Evolutionary conservation across 2,329 filamentous ascomycete genomes (phyloP), one percentile per base, ranked within the genome.

Genomic region (Claviceps arundinis): DNA sequence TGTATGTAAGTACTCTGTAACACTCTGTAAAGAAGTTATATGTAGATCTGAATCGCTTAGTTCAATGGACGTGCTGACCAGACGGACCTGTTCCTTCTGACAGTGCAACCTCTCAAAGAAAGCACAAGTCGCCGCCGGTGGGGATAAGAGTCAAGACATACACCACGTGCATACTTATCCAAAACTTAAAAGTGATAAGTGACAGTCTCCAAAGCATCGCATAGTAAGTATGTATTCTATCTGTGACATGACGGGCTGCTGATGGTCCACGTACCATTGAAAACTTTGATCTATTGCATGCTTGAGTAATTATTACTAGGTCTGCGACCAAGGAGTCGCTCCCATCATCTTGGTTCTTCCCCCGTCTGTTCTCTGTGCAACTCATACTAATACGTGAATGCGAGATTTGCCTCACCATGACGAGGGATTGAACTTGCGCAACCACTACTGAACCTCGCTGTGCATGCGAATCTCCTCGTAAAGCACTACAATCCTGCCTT

Each of bases 341-440:
- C 37, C 47, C 38, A n/a, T 34, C 30, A 34, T 34, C 30, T 47
- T n/a, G 19, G 3, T 11, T 47, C 30, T 19, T 22, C 37, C 24
- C 43, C 47, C 22, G 37, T 26, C 24, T 47, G 50, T 47, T 24
- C 44, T 38, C 24, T 47, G 50, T 47, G 24, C 44, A 13, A 51
- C 50, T 30, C 50, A 51, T 38, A 42, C 26, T 5, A 40, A 24
- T 22, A 22, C 2, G 30, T 11, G 14, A 47, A 51, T 38, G 42
- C 43, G 24, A 51, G 44, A 47, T 47, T 51, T 51, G 44, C 43
- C 44, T 37, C 41, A 47, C 50, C 9, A 14, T 34, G 50, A 47
- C 17, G 37, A n/a, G 24, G 9, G 50, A 5, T 24, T n/a, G 37
- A 34, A 47, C n/a, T 34, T 24, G n/a, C 38, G 50, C 50, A 51